These are phyloP conservation scores for Fusarium newnesense DNA, from an alignment of 2,329 filamentous ascomycete genomes.

Conservation along the genomic window DNA sequence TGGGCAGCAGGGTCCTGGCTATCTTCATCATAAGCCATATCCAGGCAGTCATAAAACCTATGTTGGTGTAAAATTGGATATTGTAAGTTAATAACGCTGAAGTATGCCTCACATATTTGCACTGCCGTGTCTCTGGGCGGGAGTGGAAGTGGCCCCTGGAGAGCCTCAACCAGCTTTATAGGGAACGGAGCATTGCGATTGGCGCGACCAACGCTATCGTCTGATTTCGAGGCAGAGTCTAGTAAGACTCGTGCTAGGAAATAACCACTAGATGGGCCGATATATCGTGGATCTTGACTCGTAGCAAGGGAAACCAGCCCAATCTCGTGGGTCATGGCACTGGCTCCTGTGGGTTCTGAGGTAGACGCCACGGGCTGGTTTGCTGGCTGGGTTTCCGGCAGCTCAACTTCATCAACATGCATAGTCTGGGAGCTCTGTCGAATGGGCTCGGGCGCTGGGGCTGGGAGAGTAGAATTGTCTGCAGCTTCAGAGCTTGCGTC, in stretches of 20 bases:
- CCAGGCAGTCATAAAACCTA: constrained; percentile 53
- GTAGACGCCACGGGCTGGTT: not conserved
- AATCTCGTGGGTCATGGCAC: constrained; percentile 59
- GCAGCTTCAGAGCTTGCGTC: constrained; percentile 10
- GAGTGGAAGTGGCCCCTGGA: constrained; percentile 47
- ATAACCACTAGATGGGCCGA: constrained; percentile 66
- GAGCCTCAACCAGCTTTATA: constrained; percentile 46
- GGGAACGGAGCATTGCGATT: constrained; percentile 33
- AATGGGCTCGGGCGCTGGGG: not conserved
- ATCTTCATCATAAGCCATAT: constrained; percentile 49
- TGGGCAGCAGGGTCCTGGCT: constrained; percentile 44
- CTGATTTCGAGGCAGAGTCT: constrained; percentile 48
- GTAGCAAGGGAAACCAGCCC: constrained; percentile 61
- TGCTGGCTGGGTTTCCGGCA: fast-evolving
- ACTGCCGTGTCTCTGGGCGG: constrained; percentile 50
- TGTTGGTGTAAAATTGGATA: constrained; percentile 62
- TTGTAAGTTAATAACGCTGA: constrained; percentile 58
- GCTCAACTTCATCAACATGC: not conserved
- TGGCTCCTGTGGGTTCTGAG: constrained; percentile 31
- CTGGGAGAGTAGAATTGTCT: not conserved
- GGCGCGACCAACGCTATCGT: constrained; percentile 11
- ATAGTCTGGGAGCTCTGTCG: not conserved
- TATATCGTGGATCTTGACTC: constrained; percentile 60
- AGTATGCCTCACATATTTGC: constrained; percentile 58
- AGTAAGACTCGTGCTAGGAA: constrained; percentile 63